Evolutionary conservation across 345 rosid species (phyloP).

Genomic region (Carallia pectinifolia): DNA sequence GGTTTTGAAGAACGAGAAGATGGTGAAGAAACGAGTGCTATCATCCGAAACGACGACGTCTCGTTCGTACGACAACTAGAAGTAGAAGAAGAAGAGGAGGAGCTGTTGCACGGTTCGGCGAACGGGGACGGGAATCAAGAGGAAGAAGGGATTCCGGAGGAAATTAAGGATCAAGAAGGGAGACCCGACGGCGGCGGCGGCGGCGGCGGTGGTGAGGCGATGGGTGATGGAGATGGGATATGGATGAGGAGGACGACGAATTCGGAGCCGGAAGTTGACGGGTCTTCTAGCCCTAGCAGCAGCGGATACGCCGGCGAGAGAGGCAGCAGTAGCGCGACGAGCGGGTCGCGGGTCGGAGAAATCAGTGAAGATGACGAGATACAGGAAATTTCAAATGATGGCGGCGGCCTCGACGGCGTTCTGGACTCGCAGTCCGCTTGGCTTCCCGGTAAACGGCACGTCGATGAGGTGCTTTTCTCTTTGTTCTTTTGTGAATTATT

Average conservation of each 20-base stretch:
- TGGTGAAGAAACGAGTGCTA: neutral
- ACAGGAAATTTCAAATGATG: constrained; percentile 42
- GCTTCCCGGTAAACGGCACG: constrained; percentile 84
- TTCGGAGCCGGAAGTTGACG: constrained; percentile 56
- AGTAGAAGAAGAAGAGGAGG: neutral
- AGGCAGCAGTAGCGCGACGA: constrained; percentile 74
- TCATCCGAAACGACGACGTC: neutral
- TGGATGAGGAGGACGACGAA: constrained; percentile 34
- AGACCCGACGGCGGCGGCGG: neutral
- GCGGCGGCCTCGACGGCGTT: constrained; percentile 28
- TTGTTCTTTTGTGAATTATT: neutral
- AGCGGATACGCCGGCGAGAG: constrained; percentile 92
- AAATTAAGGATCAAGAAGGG: neutral
- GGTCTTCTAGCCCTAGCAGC: constrained; percentile 70
- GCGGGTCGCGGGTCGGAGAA: constrained; percentile 28
- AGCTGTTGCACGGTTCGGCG: neutral
- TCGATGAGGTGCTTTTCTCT: constrained; percentile 58
- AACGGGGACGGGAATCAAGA: neutral
- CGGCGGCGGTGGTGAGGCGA: constrained; percentile 7
- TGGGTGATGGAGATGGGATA: constrained; percentile 20
- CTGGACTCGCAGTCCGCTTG: constrained; percentile 48
- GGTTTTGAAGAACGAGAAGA: constrained; percentile 7
- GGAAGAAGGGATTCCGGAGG: neutral
- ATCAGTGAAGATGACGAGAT: constrained; percentile 48
- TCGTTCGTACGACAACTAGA: neutral